Evolutionary conservation across 805 yeast species (phyloP).

Genomic region (Candida vaughaniae): DNA sequence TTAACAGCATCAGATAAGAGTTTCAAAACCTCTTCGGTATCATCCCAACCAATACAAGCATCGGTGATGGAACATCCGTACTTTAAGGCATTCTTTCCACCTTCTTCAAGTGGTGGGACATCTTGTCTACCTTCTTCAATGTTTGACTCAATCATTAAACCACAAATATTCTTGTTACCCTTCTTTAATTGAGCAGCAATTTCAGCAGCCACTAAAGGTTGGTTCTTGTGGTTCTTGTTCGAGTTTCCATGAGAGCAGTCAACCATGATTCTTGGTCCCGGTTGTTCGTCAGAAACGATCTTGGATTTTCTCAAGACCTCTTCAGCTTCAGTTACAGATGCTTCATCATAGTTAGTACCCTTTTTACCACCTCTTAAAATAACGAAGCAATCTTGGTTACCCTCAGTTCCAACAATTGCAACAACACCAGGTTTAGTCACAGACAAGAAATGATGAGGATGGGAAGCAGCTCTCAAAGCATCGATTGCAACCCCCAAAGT

Average conservation of each 20-base stretch:
- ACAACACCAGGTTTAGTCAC: slow-evolving; percentile 97
- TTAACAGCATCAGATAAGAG: slow-evolving; percentile 81
- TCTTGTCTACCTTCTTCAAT: slow-evolving; percentile 89
- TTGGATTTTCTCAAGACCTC: slow-evolving; percentile 49
- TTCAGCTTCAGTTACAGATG: slow-evolving; percentile 74
- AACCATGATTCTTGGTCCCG: slow-evolving; percentile 70
- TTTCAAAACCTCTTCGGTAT: slow-evolving; percentile 77
- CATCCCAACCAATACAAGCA: slow-evolving; percentile 92
- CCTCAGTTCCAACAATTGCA: slow-evolving; percentile 94
- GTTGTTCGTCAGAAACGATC: slow-evolving; percentile 27
- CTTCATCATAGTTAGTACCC: slow-evolving; percentile 89
- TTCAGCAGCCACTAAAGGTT: slow-evolving; percentile 83
- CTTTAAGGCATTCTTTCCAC: slow-evolving; percentile 59
- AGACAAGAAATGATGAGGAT: slow-evolving; percentile 93
- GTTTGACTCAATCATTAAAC: slow-evolving; percentile 94
- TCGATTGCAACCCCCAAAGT: slow-evolving; percentile 88
- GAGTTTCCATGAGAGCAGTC: slow-evolving; percentile 99
- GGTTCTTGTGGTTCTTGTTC: slow-evolving; percentile 89
- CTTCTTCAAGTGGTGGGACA: slow-evolving; percentile 53
- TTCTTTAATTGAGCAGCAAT: slow-evolving; percentile 79
- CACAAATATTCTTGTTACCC: slow-evolving; percentile 82
- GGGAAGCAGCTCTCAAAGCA: slow-evolving; percentile 89
- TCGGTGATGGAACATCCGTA: slow-evolving; percentile 98
- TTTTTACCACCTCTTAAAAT: slow-evolving; percentile 94
- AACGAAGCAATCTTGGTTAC: slow-evolving; percentile 91